These are phyloP conservation scores for Nannochloropsis gaditana DNA, from an alignment of 108 stramenopile genomes.

Conservation along the genomic window DNA sequence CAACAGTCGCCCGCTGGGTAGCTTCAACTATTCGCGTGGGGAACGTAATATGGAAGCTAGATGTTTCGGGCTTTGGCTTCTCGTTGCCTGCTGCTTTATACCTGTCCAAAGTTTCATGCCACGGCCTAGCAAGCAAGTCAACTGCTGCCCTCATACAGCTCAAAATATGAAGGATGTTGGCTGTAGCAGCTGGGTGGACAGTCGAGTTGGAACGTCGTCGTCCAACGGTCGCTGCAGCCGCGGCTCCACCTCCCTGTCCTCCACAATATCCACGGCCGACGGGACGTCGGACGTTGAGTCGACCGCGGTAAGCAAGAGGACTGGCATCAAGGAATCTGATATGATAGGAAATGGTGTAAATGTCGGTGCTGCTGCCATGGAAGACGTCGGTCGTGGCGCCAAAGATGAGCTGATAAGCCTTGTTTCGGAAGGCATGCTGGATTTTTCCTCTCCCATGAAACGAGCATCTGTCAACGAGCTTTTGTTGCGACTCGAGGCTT, in stretches of 20 bases:
- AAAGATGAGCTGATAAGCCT: not conserved
- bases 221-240: conserved; percentile 2
- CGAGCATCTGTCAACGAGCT: conserved; percentile 41
- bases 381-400: not conserved
- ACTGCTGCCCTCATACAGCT: too few relatives aligned
- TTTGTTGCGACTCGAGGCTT: conserved; percentile 40
- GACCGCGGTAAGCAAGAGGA: not conserved
- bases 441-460: not conserved
- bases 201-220: not conserved
- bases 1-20: too few relatives aligned
- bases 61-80: too few relatives aligned
- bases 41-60: too few relatives aligned
- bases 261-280: not conserved
- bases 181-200: too few relatives aligned
- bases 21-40: too few relatives aligned
- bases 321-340: not conserved
- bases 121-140: too few relatives aligned
- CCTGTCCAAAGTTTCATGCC: too few relatives aligned
- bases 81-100: too few relatives aligned
- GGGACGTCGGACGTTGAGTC: not conserved
- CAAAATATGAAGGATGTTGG: too few relatives aligned
- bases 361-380: not conserved
- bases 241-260: not conserved
- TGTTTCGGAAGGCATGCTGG: not conserved
- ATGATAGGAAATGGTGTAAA: not conserved